Conservation (phyloP, 306 rosid genomes). For the Erythrophleum fordii region DNA sequence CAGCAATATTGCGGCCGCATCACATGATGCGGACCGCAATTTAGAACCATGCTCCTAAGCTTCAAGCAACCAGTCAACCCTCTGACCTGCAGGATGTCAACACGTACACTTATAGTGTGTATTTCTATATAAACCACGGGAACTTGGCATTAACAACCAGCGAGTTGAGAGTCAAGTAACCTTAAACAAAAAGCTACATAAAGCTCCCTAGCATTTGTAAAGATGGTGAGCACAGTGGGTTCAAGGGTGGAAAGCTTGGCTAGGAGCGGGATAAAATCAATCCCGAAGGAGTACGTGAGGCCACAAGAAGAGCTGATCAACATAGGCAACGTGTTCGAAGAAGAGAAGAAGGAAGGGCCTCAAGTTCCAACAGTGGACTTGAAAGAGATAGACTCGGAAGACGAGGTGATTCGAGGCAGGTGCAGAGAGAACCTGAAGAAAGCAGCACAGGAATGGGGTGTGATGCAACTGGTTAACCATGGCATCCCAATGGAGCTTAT, state of each 20-base stretch:
- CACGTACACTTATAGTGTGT: too few relatives aligned
- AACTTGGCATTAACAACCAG: neutral
- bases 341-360: slow-evolving; percentile 65
- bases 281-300: slow-evolving; percentile 79
- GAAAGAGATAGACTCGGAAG: slow-evolving; percentile 53
- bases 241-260: slow-evolving; percentile 76
- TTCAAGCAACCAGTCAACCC: too few relatives aligned
- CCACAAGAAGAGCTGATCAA: slow-evolving; percentile 65
- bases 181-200: too few relatives aligned
- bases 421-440: slow-evolving; percentile 60
- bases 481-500: slow-evolving; percentile 63
- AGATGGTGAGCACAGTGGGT: slow-evolving; percentile 47
- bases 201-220: neutral
- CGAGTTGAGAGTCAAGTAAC: too few relatives aligned
- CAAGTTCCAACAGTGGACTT: slow-evolving; percentile 79
- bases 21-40: too few relatives aligned
- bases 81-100: too few relatives aligned
- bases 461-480: slow-evolving; percentile 81
- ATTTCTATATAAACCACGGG: neutral
- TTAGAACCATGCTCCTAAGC: too few relatives aligned
- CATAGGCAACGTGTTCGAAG: slow-evolving; percentile 69
- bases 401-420: slow-evolving; percentile 44
- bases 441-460: slow-evolving; percentile 86
- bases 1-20: too few relatives aligned
- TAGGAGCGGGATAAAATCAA: slow-evolving; percentile 56